Conservation (phyloP, 2,329 filamentous ascomycete species). For the Pyrenophora seminiperda region DNA sequence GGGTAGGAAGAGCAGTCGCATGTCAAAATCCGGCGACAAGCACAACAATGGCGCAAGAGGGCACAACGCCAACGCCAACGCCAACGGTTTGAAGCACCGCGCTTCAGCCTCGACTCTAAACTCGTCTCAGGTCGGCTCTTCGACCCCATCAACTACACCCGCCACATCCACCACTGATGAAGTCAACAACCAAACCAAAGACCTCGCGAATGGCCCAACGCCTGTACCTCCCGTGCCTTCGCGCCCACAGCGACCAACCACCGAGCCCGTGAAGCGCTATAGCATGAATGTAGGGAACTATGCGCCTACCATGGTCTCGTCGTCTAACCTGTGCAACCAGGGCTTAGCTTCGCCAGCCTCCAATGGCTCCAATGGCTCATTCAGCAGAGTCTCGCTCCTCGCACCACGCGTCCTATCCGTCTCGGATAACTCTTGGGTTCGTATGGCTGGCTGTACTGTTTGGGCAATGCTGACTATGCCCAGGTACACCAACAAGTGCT, state of each 20-base stretch:
- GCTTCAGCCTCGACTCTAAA: conserved; percentile 66
- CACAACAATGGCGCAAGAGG: conserved; percentile 23
- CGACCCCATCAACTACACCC: conserved; percentile 68
- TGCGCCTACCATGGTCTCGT: not conserved
- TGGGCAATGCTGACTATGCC: conserved; percentile 20
- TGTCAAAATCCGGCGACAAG: conserved; percentile 58
- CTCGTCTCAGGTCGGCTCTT: conserved; percentile 64
- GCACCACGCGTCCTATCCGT: conserved; percentile 81
- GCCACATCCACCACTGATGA: conserved; percentile 75
- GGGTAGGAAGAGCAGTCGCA: conserved; percentile 71
- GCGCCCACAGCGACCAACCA: conserved; percentile 52
- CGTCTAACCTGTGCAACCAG: conserved; percentile 24
- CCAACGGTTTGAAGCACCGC: conserved; percentile 54
- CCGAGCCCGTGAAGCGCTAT: conserved; percentile 58
- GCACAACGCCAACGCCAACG: conserved; percentile 28
- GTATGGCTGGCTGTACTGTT: conserved; percentile 33
- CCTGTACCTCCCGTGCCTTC: conserved; percentile 44
- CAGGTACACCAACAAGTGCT: conserved; percentile 92
- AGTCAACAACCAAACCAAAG: conserved; percentile 64
- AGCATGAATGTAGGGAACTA: conserved; percentile 53
- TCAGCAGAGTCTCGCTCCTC: conserved; percentile 72
- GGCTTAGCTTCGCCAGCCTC: conserved; percentile 60
- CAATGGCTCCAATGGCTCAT: conserved; percentile 55
- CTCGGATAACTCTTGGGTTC: conserved; percentile 82
- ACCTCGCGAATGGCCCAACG: conserved; percentile 54